A percentile compares a stretch with the other conserved stretches of the same genome.
phyloP scores from a whole-genome alignment of 2,329 filamentous ascomycete species.

The Aspergillus sp. region DNA sequence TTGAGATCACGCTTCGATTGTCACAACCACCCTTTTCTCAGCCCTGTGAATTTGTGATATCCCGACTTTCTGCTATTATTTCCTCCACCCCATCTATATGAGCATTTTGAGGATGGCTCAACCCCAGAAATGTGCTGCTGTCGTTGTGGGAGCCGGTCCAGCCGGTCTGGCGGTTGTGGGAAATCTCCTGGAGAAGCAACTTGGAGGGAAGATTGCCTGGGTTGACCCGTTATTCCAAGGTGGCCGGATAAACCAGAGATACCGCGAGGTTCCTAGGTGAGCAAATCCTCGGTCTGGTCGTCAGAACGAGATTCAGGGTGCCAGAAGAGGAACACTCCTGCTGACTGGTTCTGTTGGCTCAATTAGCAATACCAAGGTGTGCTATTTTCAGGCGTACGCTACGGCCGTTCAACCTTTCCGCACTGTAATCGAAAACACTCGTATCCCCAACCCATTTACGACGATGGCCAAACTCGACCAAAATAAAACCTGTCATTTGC shows the following conservation, averaged over 20 bases:
- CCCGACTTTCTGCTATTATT: background rate
- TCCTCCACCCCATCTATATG: background rate
- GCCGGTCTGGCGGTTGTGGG: conserved; percentile 63
- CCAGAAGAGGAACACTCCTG: conserved; percentile 14
- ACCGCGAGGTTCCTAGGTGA: conserved; percentile 62
- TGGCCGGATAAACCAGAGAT: conserved; percentile 56
- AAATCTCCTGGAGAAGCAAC: conserved; percentile 60
- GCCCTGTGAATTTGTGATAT: background rate
- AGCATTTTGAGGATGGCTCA: conserved; percentile 25
- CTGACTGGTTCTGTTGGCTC: conserved; percentile 16
- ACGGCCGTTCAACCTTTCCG: conserved; percentile 56
- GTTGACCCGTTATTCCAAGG: conserved; percentile 59
- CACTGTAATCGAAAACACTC: conserved; percentile 51
- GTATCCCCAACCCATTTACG: conserved; percentile 57
- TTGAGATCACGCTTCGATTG: background rate
- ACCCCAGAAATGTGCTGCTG: conserved; percentile 50
- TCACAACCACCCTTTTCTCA: background rate
- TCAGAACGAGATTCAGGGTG: background rate
- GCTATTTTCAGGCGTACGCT: conserved; percentile 60
- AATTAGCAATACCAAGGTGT: conserved; percentile 62
- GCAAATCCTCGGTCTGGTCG: conserved; percentile 18
- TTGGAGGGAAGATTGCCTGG: conserved; percentile 58
- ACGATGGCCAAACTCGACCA: conserved; percentile 57
- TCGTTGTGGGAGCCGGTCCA: conserved; percentile 62
- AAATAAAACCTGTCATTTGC: conserved; percentile 59